A percentile compares a stretch with the other conserved stretches of the same genome.
Conservation (phyloP, 129 eudicot species). For the Flaveria bidentis region DNA sequence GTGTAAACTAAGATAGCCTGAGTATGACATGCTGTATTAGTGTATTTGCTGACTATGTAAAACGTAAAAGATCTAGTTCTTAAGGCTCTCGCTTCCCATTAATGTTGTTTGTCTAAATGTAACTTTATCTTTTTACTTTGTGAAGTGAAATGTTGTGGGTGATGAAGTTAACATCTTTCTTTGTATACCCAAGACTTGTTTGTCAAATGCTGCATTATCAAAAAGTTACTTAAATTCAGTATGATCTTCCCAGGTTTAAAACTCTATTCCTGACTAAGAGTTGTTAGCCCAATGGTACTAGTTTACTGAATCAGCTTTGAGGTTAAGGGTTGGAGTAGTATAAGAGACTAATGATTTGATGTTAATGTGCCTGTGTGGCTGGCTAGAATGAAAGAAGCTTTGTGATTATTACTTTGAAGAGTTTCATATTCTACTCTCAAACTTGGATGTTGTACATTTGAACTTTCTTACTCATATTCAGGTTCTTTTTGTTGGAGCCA, state of each 20-base stretch:
- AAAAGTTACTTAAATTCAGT: background rate
- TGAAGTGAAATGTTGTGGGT: constrained; percentile 10
- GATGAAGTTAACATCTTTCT: background rate
- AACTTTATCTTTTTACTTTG: background rate
- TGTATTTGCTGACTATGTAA: background rate
- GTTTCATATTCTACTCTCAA: constrained; percentile 20
- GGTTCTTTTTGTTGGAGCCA: constrained; percentile 99
- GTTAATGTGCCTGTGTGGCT: constrained; percentile 1
- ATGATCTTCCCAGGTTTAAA: constrained; percentile 1
- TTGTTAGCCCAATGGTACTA: constrained; percentile 10
- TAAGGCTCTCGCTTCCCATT: background rate
- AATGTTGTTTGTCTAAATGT: constrained; percentile 12
- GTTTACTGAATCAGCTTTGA: background rate
- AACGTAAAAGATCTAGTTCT: background rate
- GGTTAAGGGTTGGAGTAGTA: background rate
- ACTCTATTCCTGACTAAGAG: background rate
- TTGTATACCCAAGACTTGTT: constrained; percentile 10
- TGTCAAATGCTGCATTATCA: constrained; percentile 1
- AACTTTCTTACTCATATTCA: constrained; percentile 87
- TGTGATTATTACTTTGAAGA: constrained; percentile 3
- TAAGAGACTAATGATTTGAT: background rate
- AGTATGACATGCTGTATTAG: background rate
- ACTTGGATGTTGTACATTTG: constrained; percentile 44
- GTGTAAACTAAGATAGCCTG: background rate
- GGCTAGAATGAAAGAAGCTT: constrained; percentile 24